Evolutionary conservation across 805 yeast genomes (phyloP).

Genomic region (Ogataea populi-albae): DNA sequence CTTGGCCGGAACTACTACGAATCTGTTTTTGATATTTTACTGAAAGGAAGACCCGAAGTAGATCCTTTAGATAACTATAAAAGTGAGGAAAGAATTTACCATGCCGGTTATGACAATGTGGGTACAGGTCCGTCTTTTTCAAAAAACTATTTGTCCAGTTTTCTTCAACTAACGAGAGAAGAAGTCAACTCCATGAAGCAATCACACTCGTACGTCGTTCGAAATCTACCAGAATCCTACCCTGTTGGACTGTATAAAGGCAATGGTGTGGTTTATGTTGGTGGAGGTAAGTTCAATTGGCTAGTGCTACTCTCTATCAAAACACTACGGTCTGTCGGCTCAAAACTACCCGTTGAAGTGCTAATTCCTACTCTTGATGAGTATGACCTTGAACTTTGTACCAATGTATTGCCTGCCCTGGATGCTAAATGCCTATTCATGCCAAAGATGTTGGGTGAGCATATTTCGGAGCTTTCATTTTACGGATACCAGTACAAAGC

Average conservation of each 20-base stretch:
- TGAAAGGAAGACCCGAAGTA: conserved; percentile 43
- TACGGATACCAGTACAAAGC: conserved; percentile 65
- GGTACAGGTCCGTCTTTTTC: conserved; percentile 42
- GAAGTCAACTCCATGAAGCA: conserved; percentile 44
- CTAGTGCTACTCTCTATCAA: conserved; percentile 60
- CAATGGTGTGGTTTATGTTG: conserved; percentile 66
- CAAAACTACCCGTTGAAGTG: conserved; percentile 74
- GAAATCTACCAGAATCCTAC: conserved; percentile 43
- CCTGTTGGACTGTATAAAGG: conserved; percentile 48
- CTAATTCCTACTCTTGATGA: conserved; percentile 70
- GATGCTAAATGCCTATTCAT: conserved; percentile 65
- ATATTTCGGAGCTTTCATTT: conserved; percentile 44
- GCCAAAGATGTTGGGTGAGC: conserved; percentile 54
- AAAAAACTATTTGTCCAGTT: conserved; percentile 50
- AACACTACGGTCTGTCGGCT: conserved; percentile 59
- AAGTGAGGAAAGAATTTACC: conserved; percentile 47
- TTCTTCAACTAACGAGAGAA: conserved; percentile 41
- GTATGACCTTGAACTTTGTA: conserved; percentile 67
- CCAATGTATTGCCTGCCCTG: conserved; percentile 52
- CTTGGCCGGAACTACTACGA: conserved; percentile 42
- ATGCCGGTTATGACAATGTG: conserved; percentile 48
- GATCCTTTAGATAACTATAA: conserved; percentile 42
- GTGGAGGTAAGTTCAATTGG: conserved; percentile 77
- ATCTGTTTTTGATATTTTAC: conserved; percentile 37
- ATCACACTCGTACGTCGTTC: conserved; percentile 46